Base-by-base conservation (phyloP, 2,329 filamentous ascomycete species). In the Orbilia javanica region DNA sequence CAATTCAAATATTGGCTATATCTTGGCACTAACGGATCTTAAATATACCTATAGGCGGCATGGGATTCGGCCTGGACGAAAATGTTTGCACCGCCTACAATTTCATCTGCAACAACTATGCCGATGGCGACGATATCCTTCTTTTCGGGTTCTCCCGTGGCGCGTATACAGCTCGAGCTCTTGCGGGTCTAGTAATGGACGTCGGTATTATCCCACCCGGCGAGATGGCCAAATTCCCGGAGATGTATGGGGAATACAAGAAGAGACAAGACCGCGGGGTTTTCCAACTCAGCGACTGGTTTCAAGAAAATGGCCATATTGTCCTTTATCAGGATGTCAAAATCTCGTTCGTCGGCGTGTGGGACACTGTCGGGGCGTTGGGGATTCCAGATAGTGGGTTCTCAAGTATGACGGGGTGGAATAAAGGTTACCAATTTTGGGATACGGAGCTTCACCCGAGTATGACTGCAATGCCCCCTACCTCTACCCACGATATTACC, bases 91-190 rank as follows among this genome's bases (percentile, higher is more conserved):
- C 63, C 7, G 25, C 13, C 13, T 8, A 2, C 8, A 27, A 18
- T n/a, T 20, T 53, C 10, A 27, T 31, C 1, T 89, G 88, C 71
- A 86, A 87, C 80, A 91, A 90, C 83, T 90, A 90, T 80, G 85
- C 86, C 67, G 86, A 87, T 63, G 87, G 87, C 4, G 88, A 90
- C 77, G 86, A 89, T 78, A 88, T 89, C 55, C 83, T 88, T 55
- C 60, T 89, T 27, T 82, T 89, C 34, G 88, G 88, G 2, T 89
- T 88, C 84, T 89, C 88, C 1, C 85, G 88, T 7, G 88, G 88
- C 3, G 88, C 88, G 3, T 90, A 89, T 80, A 90, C 88, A 0
- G 87, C 85, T 1, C 85, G 88, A 20, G 88, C 87, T 2, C 85
- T 89, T 4, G 86, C 87, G 1, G 87, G 87, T 36, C 86, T 89